A percentile compares a stretch with the other conserved stretches of the same genome.
These are phyloP conservation scores for Ophiorrhiza pumila DNA, from an alignment of 257 asterid genomes.

Conservation along the genomic window DNA sequence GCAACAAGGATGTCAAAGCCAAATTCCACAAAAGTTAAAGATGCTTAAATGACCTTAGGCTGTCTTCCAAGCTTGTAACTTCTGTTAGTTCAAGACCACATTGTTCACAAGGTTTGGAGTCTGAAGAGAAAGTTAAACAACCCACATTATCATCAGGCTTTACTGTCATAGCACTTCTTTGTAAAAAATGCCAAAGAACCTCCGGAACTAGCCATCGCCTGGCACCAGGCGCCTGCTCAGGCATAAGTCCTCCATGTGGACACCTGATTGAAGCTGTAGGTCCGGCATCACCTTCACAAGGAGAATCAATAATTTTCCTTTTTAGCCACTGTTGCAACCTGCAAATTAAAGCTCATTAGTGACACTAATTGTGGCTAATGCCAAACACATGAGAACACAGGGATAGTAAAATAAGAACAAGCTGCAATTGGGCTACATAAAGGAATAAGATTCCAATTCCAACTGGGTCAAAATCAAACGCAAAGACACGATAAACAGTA, in stretches of 20 bases:
- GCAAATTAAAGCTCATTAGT: conserved; percentile 28
- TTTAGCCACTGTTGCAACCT: conserved; percentile 98
- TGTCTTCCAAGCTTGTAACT: conserved; percentile 84
- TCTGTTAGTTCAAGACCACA: conserved; percentile 70
- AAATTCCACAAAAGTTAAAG: conserved; percentile 19
- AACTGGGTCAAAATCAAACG: not conserved
- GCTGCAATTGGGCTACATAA: not conserved
- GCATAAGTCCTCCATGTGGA: conserved; percentile 86
- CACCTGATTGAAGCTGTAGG: conserved; percentile 94
- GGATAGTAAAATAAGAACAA: not conserved
- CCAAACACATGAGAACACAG: not conserved
- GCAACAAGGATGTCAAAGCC: conserved; percentile 19
- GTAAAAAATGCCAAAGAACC: conserved; percentile 74
- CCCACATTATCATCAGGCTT: conserved; percentile 73
- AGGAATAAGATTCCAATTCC: not conserved
- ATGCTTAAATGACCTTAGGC: conserved; percentile 55
- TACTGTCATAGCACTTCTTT: conserved; percentile 64
- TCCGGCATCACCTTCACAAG: conserved; percentile 92
- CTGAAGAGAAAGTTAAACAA: conserved; percentile 57
- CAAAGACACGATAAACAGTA: not conserved
- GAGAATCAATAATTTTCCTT: conserved; percentile 70
- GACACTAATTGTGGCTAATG: not conserved
- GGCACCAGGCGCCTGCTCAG: conserved; percentile 88
- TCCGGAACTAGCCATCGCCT: conserved; percentile 77
- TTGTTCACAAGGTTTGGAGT: conserved; percentile 67